Evolutionary conservation across 1,284 basidiomycete species (phyloP), one percentile per base, ranked within the genome.

Genomic region (Omphalotus olearius): DNA sequence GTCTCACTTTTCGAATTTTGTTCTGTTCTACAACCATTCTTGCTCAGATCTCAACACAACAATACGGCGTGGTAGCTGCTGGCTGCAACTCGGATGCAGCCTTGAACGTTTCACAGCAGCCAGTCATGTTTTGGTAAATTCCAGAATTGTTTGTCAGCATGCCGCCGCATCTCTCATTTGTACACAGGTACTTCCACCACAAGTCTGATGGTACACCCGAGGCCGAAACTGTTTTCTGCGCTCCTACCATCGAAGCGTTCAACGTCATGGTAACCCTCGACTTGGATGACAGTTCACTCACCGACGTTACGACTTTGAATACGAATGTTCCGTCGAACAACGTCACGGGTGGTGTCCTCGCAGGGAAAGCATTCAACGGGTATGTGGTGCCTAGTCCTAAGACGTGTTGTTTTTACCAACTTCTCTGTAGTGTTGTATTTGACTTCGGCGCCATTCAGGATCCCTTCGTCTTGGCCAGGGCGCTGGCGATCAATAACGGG

Each of bases 81-180:
- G 57, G 70, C 57, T 33, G 30, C 13, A 74, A 72, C 38, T 67
- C 67, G 45, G 58, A 63, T 11, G 54, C 64, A 6, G 53, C 49
- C 7, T 41, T 66, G 14, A 64, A 74, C 38, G 53, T 69, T n/a
- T 55, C 67, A 16, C 76, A 79, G 51, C 71, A 69, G 40, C 80
- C 82, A 1, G 78, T 85, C 35, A 74, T 84, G 69, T 86, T 85
- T 57, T 85, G 83, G 83, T 84, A 65, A 49, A 65, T 54, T 20
- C 35, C 52, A 7, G n/a, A n/a, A 45, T 37, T 30, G 25, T 36
- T n/a, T 1, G 20, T 16, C 13, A 11, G 26, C 23, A 42, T 18
- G 45, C 25, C 33, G 18, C 14, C 17, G 11, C 36, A 18, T 23
- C 5, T 5, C 20, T 51, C 20, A 50, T 10, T 47, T 16, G 33